These are phyloP conservation scores for Xylaria grammica DNA, from an alignment of 495 filamentous ascomycete genomes.

Conservation along the genomic window DNA sequence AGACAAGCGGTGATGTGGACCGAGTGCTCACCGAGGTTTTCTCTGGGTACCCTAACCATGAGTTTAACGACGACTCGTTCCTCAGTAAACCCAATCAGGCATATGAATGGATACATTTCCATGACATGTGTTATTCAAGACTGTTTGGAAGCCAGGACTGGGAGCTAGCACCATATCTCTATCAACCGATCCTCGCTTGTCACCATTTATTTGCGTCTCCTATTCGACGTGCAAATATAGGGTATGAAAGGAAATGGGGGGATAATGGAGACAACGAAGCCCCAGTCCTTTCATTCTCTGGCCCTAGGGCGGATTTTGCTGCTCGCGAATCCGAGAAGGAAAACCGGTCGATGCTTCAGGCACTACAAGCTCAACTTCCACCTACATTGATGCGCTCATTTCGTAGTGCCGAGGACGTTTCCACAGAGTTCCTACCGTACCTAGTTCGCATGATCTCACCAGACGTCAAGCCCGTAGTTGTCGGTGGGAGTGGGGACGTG, in stretches of 20 bases:
- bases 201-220: conserved; percentile 86
- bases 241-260: conserved; percentile 47
- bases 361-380: conserved; percentile 59
- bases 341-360: conserved; percentile 59
- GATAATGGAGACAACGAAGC: conserved; percentile 58
- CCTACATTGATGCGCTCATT: conserved; percentile 73
- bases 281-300: conserved; percentile 73
- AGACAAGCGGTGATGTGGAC: conserved; percentile 87
- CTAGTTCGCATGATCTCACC: conserved; percentile 82
- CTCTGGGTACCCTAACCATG: conserved; percentile 77
- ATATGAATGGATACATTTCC: conserved; percentile 95
- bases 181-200: conserved; percentile 83
- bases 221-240: conserved; percentile 45
- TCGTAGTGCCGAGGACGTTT: conserved; percentile 72
- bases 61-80: conserved; percentile 90
- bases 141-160: conserved; percentile 82
- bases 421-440: conserved; percentile 83
- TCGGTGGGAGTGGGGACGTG: conserved; percentile 71
- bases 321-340: conserved; percentile 77
- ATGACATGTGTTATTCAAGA: conserved; percentile 77
- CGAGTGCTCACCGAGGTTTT: conserved; percentile 82
- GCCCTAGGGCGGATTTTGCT: conserved; percentile 76
- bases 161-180: conserved; percentile 85
- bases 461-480: conserved; percentile 88
- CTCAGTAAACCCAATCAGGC: conserved; percentile 85